Percentiles rank a stretch among this genome's conserved stretches.
Conservation (phyloP, 2,329 filamentous ascomycete genomes). For the Verticillium albo-atrum region DNA sequence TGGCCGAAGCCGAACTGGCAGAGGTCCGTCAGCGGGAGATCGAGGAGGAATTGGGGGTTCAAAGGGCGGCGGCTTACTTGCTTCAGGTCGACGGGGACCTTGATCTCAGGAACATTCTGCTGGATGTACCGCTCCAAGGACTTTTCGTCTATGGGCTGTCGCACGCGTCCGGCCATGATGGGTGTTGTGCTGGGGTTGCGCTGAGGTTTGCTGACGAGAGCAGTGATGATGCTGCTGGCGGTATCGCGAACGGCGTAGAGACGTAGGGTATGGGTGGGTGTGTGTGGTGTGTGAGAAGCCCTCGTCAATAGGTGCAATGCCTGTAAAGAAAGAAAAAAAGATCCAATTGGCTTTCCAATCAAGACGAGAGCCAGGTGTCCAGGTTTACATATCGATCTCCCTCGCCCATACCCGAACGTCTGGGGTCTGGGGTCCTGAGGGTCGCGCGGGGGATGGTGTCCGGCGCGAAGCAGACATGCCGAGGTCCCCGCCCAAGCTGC, state of each 20-base stretch:
- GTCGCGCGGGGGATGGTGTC: neutral
- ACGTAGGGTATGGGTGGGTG: no score
- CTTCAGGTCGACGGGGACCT: conserved; percentile 79
- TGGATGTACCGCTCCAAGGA: conserved; percentile 76
- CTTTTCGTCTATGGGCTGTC: conserved; percentile 83
- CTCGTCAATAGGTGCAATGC: no score
- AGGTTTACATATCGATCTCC: neutral
- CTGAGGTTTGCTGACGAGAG: no score
- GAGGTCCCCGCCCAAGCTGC: conserved; percentile 8
- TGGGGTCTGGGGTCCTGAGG: neutral
- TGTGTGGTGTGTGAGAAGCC: no score
- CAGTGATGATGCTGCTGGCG: neutral
- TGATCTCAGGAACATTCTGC: conserved; percentile 75
- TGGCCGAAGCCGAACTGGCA: conserved; percentile 90
- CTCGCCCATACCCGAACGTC: neutral
- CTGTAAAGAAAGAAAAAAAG: neutral
- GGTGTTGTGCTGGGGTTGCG: neutral
- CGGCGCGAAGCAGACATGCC: conserved; percentile 5
- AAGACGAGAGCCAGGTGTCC: neutral
- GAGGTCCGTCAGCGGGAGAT: neutral
- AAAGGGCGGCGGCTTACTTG: conserved; percentile 57
- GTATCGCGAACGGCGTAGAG: neutral
- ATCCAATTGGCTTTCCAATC: neutral
- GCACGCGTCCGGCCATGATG: conserved; percentile 76
- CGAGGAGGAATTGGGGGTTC: neutral